Evolutionary conservation across 352 stramenopile genomes (phyloP).

Genomic region (Pythium graminicola): DNA sequence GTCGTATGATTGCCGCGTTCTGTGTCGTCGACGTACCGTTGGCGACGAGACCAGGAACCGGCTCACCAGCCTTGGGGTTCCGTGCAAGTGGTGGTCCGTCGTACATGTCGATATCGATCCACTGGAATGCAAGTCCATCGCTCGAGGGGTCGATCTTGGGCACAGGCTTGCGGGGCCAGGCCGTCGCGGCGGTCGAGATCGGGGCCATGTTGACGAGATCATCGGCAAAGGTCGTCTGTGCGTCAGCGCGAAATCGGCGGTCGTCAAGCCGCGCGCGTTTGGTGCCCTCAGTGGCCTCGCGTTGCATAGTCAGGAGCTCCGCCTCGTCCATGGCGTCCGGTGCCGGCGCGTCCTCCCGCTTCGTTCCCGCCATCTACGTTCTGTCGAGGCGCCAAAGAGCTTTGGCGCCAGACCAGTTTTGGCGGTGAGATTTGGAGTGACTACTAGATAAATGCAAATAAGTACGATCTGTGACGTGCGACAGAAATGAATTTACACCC

Average conservation of each 20-base stretch:
- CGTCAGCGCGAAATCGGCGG: conserved; percentile 19
- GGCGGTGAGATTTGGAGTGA: neutral
- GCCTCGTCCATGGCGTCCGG: conserved; percentile 15
- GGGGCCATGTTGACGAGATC: conserved; percentile 56
- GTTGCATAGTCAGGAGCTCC: conserved; percentile 21
- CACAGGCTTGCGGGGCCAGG: conserved; percentile 53
- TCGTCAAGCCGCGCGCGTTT: conserved; percentile 21
- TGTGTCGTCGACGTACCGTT: conserved; percentile 79
- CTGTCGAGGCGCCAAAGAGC: conserved; percentile 15
- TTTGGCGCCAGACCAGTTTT: conserved; percentile 11
- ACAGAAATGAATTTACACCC: no score
- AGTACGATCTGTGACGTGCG: conserved; percentile 13
- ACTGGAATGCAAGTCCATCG: conserved; percentile 87
- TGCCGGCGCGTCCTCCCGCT: conserved; percentile 17
- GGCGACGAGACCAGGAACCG: conserved; percentile 74
- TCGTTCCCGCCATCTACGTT: conserved; percentile 19
- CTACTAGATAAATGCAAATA: neutral
- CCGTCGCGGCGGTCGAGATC: conserved; percentile 50
- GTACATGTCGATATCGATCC: conserved; percentile 99
- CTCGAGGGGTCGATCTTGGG: conserved; percentile 27
- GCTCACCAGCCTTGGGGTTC: conserved; percentile 81
- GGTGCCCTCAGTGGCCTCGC: conserved; percentile 6
- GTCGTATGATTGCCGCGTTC: conserved; percentile 89
- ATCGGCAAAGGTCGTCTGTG: conserved; percentile 37
- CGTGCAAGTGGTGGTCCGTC: conserved; percentile 75